Base-by-base conservation (phyloP, 2,329 filamentous ascomycete genomes). In the Lasiodiplodia hormozganensis region DNA sequence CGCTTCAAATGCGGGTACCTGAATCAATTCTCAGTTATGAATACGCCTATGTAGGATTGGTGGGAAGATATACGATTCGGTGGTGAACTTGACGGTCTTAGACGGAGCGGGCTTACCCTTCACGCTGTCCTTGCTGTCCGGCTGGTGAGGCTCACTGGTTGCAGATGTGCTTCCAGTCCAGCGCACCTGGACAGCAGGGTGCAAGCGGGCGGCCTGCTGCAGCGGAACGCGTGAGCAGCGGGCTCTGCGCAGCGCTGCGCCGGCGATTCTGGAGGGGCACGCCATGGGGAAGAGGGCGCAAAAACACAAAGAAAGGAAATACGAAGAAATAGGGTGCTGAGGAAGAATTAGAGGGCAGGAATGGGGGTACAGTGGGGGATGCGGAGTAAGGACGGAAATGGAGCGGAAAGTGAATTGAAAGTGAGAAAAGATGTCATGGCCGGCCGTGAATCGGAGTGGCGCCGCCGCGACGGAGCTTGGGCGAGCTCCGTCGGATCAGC, bases 1-100 rank as follows among this genome's bases (percentile, higher is more conserved):
- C 96, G 88, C 82, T 94, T 88, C 75, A 99, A 84, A 69, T 91
- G 86, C 10, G 96, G 95, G 76, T 96, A 96, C 66, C 83, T 81
- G 76, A 62, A 67, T 21, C n/a, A 18, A 62, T 66, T 18, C 38
- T 60, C 12, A 64, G 36, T 64, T 36, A 25, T 52, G 6, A 11
- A 31, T 38, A 38, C 14, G 12, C n/a, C n/a, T 28, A 25, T 14
- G 8, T 10, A 8, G 14, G 18, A 21, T 31, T n/a, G 23, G 16
- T n/a, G 21, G 57, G 60, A 21, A 52, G 49, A 72, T 78, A 69
- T 87, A 89, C 77, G 90, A 91, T 73, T 97, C 92, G 66, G 92
- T 89, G 18, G 96, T 99, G 82, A 92, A 92, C 79, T 92, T 92
- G 76, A 90, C 84, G 18, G 80, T 75, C 71, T 85, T 83, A 62